phyloP scores from a whole-genome alignment of 2,329 filamentous ascomycete species.

The Shiraia sp. region DNA sequence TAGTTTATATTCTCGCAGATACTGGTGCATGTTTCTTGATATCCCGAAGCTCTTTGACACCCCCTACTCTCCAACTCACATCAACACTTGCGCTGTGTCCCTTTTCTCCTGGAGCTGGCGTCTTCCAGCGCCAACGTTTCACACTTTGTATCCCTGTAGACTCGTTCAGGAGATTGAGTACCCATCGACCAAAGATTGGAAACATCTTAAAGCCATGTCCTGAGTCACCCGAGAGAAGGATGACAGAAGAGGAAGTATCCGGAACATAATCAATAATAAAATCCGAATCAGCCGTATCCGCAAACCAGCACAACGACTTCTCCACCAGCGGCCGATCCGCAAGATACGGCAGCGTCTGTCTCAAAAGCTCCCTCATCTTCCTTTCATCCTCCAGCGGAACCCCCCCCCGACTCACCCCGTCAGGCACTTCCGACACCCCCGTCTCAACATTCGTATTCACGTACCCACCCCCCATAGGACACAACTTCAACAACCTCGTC shows the following conservation, averaged over 20 bases:
- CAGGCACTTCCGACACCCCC: slow-evolving; percentile 50
- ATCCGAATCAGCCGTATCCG: slow-evolving; percentile 63
- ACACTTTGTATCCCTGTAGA: slow-evolving; percentile 49
- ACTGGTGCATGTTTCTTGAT: slow-evolving; percentile 11
- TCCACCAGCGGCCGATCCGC: slow-evolving; percentile 61
- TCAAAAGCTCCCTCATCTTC: slow-evolving; percentile 56
- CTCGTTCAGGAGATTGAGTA: slow-evolving; percentile 51
- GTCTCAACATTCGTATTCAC: slow-evolving; percentile 53
- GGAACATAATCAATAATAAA: slow-evolving; percentile 65
- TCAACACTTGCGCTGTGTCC: slow-evolving; percentile 49
- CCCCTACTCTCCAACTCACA: slow-evolving; percentile 55
- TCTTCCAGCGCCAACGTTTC: slow-evolving; percentile 59
- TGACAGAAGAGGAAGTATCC: slow-evolving; percentile 49
- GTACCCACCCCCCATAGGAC: slow-evolving; percentile 61
- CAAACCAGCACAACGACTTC: slow-evolving; percentile 65
- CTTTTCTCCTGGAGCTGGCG: slow-evolving; percentile 22
- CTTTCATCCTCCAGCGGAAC: slow-evolving; percentile 59
- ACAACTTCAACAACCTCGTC: slow-evolving; percentile 63
- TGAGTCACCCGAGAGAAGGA: slow-evolving; percentile 62
- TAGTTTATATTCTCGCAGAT: too few relatives aligned
- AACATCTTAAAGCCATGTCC: slow-evolving; percentile 68
- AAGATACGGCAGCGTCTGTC: slow-evolving; percentile 57
- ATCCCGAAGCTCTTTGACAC: slow-evolving; percentile 28
- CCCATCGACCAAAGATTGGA: slow-evolving; percentile 61
- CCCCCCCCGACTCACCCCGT: slow-evolving; percentile 43